Conservation (phyloP, 1,284 basidiomycete genomes). For the Uromyces viciae-fabae region DNA sequence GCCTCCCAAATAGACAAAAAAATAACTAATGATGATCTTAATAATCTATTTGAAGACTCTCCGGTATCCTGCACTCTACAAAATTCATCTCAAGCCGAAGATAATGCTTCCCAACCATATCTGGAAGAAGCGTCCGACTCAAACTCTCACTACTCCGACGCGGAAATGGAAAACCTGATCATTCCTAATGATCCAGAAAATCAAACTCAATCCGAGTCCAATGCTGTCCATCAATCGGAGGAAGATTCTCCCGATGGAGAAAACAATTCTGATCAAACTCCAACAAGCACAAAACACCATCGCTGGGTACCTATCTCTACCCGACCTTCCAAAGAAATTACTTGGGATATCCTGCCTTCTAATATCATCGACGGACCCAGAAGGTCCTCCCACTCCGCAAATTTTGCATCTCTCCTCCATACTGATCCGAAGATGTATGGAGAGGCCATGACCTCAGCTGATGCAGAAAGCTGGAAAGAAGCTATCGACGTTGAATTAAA, state of each 20-base stretch:
- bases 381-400: neutral
- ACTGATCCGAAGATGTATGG: neutral
- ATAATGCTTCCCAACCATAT: too few species aligned
- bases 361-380: neutral
- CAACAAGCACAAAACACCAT: neutral
- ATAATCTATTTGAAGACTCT: too few species aligned
- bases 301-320: neutral
- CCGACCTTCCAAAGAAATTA: neutral
- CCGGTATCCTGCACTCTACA: neutral
- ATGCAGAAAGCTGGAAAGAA: neutral
- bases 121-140: too few species aligned
- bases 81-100: too few species aligned
- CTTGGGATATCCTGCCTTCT: neutral
- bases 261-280: neutral
- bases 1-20: neutral
- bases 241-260: neutral
- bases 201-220: neutral
- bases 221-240: too few species aligned
- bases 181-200: neutral
- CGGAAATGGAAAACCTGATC: neutral
- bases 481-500: conserved; percentile 3
- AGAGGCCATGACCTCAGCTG: neutral
- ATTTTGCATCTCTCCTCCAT: neutral
- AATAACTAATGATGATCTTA: too few species aligned
- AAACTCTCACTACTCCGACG: neutral